Evolutionary conservation across 805 yeast genomes (phyloP), one percentile per base, ranked within the genome.

Genomic region (Candida sithepensis): DNA sequence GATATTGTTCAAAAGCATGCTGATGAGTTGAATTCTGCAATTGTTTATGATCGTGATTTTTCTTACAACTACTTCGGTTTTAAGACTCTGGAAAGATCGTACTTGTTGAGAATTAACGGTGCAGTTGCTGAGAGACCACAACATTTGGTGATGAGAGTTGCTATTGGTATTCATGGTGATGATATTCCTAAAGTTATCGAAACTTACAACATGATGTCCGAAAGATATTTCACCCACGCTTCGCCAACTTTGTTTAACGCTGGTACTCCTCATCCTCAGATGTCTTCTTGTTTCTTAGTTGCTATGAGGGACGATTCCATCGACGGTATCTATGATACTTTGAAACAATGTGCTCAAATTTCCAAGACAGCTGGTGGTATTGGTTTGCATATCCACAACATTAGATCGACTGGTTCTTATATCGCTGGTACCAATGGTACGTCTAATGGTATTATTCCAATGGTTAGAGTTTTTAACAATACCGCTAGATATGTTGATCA

Each of bases 11-110:
- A 70, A 73, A 68, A 77, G 44, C 71, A 88, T 64, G 78, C 79
- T 41, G 85, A 81, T 34, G 80, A 73, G 61, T 73, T 92, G 45
- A 81, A 92, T 68, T 73, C 82, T 10, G 82, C 95, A 16, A 81
- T 92, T 41, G 85, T 79, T 33, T 81, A 79, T 55, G 85, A 81
- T 53, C 79, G 97, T 56, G 84, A 79, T 60, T 78, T 77, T 65
- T 69, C 70, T 57, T 77, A 74, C 66, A 78, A 77, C 66, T 79
- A 77, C 62, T 79, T 79, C 56, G 84, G 84, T 16, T 79, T 79
- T 68, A 79, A 78, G 66, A 79, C 84, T 19, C 68, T 79, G 55
- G 84, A 79, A 62, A 71, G 82, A 66, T 78, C 83, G 1, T 79
- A 79, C 54, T 67, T 79, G 52, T 68, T 79, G 49, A 72, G 78